A percentile compares a stretch with the other conserved stretches of the same genome.
Evolutionary conservation across 768 basidiomycete genomes (phyloP).

Genomic region (Rickenella mellea): DNA sequence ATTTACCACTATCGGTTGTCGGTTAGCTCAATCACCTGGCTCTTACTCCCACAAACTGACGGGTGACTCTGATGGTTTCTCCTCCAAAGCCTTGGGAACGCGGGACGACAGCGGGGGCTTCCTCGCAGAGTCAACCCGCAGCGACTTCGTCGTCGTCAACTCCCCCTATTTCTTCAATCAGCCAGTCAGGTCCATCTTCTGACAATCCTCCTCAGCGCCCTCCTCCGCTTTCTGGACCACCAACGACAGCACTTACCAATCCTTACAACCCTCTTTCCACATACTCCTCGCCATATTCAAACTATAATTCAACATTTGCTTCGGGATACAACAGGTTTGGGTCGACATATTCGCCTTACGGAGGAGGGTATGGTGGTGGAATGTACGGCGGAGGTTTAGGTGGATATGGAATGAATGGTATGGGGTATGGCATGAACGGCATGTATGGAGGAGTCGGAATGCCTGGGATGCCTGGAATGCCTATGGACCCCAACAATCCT

Average conservation of each 20-base stretch:
- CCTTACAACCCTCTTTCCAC: slow-evolving; percentile 16
- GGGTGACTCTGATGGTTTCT: too few species aligned
- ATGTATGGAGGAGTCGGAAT: slow-evolving; percentile 31
- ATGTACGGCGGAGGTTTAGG: slow-evolving; percentile 29
- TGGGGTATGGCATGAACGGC: slow-evolving; percentile 34
- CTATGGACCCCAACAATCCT: slow-evolving; percentile 41
- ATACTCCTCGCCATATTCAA: slow-evolving; percentile 23
- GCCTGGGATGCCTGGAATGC: slow-evolving; percentile 25
- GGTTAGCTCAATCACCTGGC: too few species aligned
- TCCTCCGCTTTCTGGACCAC: slow-evolving; percentile 2
- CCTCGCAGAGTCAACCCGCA: slow-evolving; percentile 11
- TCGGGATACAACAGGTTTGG: slow-evolving; percentile 22
- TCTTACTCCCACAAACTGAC: too few species aligned
- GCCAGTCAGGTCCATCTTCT: slow-evolving; percentile 7
- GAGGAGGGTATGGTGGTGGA: slow-evolving; percentile 22
- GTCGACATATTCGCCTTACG: slow-evolving; percentile 35
- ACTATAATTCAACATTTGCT: slow-evolving; percentile 37
- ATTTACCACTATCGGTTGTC: too few species aligned
- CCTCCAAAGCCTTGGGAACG: slow-evolving; percentile 91
- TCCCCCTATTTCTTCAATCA: slow-evolving; percentile 19
- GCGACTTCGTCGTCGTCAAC: slow-evolving; percentile 15
- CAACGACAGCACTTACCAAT: slow-evolving; percentile 6
- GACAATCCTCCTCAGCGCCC: background rate
- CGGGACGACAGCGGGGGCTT: slow-evolving; percentile 28
- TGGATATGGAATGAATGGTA: slow-evolving; percentile 21